Base-by-base conservation (phyloP, 1,139 yeast species). In the Blastobotrys arbuscula region DNA sequence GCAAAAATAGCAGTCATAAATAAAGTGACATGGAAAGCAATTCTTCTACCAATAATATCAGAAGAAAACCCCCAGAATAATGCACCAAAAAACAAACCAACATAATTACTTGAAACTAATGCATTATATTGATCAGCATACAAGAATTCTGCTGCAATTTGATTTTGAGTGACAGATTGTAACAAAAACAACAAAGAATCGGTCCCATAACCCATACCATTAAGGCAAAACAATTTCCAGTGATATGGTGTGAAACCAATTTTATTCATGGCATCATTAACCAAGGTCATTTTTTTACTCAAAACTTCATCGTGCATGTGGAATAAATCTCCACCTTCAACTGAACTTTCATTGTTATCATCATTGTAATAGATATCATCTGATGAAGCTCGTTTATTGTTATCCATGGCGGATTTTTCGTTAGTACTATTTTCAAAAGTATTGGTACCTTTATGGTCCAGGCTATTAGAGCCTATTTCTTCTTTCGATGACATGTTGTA, bases 121-220 rank as follows among this genome's bases (percentile, higher is more conserved):
- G 71, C 68, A 58, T 66, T 42, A 48, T 49, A 59, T 28, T 48
- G 45, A 39, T 50, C 55, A 45, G 51, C 47, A 42, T 55, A 54
- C 50, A 54, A 43, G 44, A 58, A 60, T 50, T 60, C 64, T 15
- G 47, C 49, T 42, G 54, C 53, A 33, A 60, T 57, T 37, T 58
- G 62, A 21, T 53, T 51, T 39, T 63, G 69, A 16, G 75, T 77
- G 1, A 77, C 67, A n/a, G 74, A 64, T 53, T 75, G 78, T 47
- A 76, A 60, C 60, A 70, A 68, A 37, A 72, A 74, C 55, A 81
- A 67, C 59, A 78, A 79, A 15, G 83, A 77, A 60, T 81, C 85
- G 28, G 78, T 80, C 5, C 81, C 76, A 58, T 81, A 81, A 16
- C 86, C 86, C 73, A 79, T 74, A 16, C 85, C 85, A 43, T 60